Conservation (phyloP, 192 early-diverging fungal genomes). For the Gamsiella multidivaricata region DNA sequence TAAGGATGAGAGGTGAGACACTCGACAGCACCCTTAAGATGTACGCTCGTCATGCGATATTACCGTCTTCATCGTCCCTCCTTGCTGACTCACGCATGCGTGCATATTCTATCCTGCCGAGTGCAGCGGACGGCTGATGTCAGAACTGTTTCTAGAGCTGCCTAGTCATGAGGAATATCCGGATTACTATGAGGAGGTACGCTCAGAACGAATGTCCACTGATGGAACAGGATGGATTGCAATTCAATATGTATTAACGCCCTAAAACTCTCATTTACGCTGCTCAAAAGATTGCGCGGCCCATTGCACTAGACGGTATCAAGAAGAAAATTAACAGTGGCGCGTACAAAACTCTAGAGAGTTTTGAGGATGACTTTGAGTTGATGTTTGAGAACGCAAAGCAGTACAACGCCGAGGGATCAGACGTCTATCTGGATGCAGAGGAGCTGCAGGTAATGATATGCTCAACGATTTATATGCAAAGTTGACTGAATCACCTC, state of each 20-base stretch:
- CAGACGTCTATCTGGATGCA: conserved; percentile 86
- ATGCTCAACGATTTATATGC: no score
- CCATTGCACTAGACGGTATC: conserved; percentile 67
- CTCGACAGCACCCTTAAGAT: no score
- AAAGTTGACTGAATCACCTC: no score
- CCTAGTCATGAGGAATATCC: conserved; percentile 85
- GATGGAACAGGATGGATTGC: no score
- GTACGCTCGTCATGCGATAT: not conserved
- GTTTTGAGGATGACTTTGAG: conserved; percentile 84
- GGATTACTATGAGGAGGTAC: conserved; percentile 84
- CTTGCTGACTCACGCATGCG: not conserved
- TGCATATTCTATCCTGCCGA: not conserved
- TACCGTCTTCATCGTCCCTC: not conserved
- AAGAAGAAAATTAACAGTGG: conserved; percentile 69
- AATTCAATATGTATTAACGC: not conserved
- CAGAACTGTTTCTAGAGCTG: conserved; percentile 83
- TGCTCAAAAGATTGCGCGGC: conserved; percentile 60
- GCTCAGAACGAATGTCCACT: no score
- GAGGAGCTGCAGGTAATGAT: conserved; percentile 64
- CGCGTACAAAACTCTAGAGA: conserved; percentile 74
- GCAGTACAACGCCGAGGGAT: conserved; percentile 88
- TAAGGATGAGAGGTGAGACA: conserved; percentile 38
- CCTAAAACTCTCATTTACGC: not conserved
- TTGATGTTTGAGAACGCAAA: conserved; percentile 93
- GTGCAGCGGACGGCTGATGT: conserved; percentile 66